Conservation (phyloP, 139 green algal genomes). For the Pleodorina starrii region DNA sequence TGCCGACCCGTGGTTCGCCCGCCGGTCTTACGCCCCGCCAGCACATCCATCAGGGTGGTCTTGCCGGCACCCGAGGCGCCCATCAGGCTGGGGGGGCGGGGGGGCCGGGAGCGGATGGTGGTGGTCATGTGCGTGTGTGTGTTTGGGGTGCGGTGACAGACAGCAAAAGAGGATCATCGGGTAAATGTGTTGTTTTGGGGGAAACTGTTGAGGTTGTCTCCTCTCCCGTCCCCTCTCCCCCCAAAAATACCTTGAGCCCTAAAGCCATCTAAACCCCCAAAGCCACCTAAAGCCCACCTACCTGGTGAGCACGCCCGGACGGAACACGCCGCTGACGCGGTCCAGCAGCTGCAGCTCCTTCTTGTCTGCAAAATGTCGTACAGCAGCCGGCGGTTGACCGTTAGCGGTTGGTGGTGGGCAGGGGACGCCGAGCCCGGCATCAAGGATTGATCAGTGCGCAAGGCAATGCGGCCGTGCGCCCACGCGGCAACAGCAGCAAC, state of each 20-base stretch:
- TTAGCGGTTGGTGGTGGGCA: not conserved
- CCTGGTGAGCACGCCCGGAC: conserved; percentile 42
- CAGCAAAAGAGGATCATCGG: too few relatives aligned
- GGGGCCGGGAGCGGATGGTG: not conserved
- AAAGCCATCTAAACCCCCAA: not conserved
- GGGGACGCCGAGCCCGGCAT: too few relatives aligned
- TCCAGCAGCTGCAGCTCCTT: conserved; percentile 62
- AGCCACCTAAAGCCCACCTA: not conserved
- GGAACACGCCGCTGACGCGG: conserved; percentile 57
- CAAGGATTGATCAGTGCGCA: too few relatives aligned
- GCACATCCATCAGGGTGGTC: conserved; percentile 86
- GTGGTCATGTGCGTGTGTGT: too few relatives aligned
- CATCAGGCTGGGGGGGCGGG: conserved; percentile 74
- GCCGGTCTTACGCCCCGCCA: conserved; percentile 80
- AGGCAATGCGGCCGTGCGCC: not conserved
- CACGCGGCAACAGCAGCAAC: not conserved
- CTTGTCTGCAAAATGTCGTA: conserved; percentile 3
- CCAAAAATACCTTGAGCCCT: too few relatives aligned
- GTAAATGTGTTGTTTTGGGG: too few relatives aligned
- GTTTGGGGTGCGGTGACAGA: too few relatives aligned
- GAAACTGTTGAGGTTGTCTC: too few relatives aligned
- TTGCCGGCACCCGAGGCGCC: conserved; percentile 74
- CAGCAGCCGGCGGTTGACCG: not conserved
- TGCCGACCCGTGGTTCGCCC: not conserved
- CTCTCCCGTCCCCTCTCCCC: not conserved